phyloP scores from a whole-genome alignment of 2,329 filamentous ascomycete species.

The Verruconis gallopava region DNA sequence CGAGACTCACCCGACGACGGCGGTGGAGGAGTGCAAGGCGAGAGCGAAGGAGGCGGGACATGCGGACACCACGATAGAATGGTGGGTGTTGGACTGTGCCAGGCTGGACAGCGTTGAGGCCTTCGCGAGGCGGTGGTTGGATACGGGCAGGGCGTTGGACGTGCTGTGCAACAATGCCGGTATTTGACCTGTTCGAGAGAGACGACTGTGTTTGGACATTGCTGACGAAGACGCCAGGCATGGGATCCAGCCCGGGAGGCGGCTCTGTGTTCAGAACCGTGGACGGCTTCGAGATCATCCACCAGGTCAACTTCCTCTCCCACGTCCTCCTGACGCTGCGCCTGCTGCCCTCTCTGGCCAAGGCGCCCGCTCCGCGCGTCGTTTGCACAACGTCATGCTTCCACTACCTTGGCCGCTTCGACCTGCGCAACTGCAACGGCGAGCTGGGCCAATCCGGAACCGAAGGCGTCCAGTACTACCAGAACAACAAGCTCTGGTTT shows the following conservation, averaged over 20 bases:
- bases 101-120: conserved; percentile 17
- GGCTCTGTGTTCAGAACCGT: conserved; percentile 12
- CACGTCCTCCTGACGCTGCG: conserved; percentile 20
- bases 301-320: conserved; percentile 22
- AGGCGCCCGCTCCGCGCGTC: conserved; percentile 16
- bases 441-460: conserved; percentile 4
- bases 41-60: conserved; percentile 9
- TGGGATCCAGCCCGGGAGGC: conserved; percentile 12
- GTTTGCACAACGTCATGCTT: conserved; percentile 21
- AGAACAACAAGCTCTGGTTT: conserved; percentile 24
- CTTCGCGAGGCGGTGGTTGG: conserved; percentile 18
- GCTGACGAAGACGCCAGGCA: conserved; percentile 14
- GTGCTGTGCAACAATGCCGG: conserved; percentile 21
- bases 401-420: conserved; percentile 18
- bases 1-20: conserved; percentile 15
- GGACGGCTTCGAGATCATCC: conserved; percentile 22
- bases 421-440: conserved; percentile 18
- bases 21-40: conserved; percentile 15
- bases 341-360: conserved; percentile 18
- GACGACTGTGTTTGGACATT: too few relatives aligned
- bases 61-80: conserved; percentile 14
- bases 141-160: conserved; percentile 16
- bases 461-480: conserved; percentile 14
- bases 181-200: too few relatives aligned
- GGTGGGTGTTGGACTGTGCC: conserved; percentile 18